Base-by-base conservation (phyloP, 2,329 filamentous ascomycete genomes). In the Cordyceps cateniannulata region DNA sequence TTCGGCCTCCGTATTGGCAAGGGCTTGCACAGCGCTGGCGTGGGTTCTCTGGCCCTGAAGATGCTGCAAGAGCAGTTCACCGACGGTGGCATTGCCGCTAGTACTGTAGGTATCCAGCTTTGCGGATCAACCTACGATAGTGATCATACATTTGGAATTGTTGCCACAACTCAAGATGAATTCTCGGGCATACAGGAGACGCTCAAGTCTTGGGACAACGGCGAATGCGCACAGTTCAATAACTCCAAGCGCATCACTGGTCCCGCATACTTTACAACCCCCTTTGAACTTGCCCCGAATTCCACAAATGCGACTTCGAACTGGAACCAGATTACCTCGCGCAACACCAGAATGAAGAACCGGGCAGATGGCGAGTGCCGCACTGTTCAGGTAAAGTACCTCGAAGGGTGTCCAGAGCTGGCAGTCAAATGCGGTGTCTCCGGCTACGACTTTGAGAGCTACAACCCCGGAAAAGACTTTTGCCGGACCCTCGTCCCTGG, bases 391-490 rank as follows among this genome's bases (percentile, higher is more conserved):
- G 71, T 74, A 16, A 63, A 64, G 2, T 58, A 65, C 1, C 71
- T 70, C 3, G 71, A 76, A 59, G 55, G 63, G 27, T 77, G 75
- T 58, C 65, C 44, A 4, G 58, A 67, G 1, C 65, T 77, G 2
- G 73, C 72, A 1, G n/a, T 61, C 3, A 29, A 47, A 9, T 64
- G 77, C 58, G 71, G 74, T 5, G 75, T 81, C 16, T 71, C 72
- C 0, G 62, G 64, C 2, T 53, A 64, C 12, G 68, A 79, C 48
- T 74, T 79, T 50, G 70, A 63, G 18, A 71, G 73, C 56, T 62
- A 57, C 53, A 61, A 64, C 60, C 51, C 44, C 45, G 2, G 25
- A 22, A 44, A 55, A 22, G 29, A 59, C 18, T 49, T 42, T 45
- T 27, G 57, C 25, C 22, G 51, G 8, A 29, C 42, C 14, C 51